Conservation (phyloP, 768 basidiomycete species). For the Royoungia palumana region DNA sequence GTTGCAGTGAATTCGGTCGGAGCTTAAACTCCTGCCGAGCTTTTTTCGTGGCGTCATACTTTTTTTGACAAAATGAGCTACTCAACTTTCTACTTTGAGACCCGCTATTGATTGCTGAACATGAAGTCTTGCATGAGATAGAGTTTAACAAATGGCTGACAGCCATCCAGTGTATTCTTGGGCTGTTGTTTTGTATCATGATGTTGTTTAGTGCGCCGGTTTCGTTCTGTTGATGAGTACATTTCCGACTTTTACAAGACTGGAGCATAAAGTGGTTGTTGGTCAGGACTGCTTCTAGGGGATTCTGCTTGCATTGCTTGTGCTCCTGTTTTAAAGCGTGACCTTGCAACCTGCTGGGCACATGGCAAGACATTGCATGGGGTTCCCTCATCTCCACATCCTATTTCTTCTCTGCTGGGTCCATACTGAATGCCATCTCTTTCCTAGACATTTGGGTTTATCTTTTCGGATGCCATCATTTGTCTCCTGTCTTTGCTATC, state of each 20-base stretch:
- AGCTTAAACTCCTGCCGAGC: too few species aligned
- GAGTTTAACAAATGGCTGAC: slow-evolving; percentile 80
- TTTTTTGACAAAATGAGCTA: too few species aligned
- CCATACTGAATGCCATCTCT: neutral
- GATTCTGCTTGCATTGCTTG: slow-evolving; percentile 52
- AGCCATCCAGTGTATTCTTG: slow-evolving; percentile 77
- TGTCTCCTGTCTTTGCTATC: slow-evolving; percentile 92
- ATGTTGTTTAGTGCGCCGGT: slow-evolving; percentile 72
- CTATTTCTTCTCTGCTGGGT: neutral
- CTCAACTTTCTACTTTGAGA: too few species aligned
- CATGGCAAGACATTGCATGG: slow-evolving; percentile 80
- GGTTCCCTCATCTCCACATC: slow-evolving; percentile 80
- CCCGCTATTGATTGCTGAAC: slow-evolving; percentile 71
- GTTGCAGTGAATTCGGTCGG: too few species aligned
- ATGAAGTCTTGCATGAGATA: slow-evolving; percentile 64
- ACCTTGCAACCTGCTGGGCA: slow-evolving; percentile 56
- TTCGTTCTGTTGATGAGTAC: neutral
- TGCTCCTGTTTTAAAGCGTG: slow-evolving; percentile 56
- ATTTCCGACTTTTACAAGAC: slow-evolving; percentile 12
- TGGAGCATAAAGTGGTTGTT: slow-evolving; percentile 50
- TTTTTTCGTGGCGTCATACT: too few species aligned
- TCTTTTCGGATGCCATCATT: slow-evolving; percentile 96
- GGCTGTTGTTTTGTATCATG: slow-evolving; percentile 70
- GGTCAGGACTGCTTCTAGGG: slow-evolving; percentile 51
- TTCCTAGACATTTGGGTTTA: slow-evolving; percentile 80